These are phyloP conservation scores for Stentor coeruleus DNA, from an alignment of 73 alveolate genomes.

Conservation along the genomic window DNA sequence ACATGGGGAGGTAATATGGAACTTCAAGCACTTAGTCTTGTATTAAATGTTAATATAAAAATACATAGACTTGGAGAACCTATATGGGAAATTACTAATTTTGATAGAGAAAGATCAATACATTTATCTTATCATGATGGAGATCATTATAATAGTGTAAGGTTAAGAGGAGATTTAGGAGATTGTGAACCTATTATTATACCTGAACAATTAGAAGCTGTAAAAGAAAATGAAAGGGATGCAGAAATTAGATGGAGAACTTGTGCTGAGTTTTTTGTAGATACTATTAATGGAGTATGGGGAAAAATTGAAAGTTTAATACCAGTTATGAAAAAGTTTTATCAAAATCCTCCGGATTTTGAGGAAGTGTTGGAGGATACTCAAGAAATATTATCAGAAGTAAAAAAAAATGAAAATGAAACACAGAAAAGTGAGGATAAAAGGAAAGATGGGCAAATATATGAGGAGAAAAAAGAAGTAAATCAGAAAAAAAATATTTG, in stretches of 20 bases:
- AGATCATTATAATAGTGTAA: constrained; percentile 71
- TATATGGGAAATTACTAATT: constrained; percentile 56
- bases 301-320: not conserved
- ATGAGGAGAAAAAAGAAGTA: not conserved
- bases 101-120: constrained; percentile 52
- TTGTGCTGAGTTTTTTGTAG: not conserved
- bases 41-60: constrained; percentile 49
- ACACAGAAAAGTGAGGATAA: not conserved
- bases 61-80: constrained; percentile 73
- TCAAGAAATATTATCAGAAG: not conserved
- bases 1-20: constrained; percentile 87
- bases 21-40: constrained; percentile 56
- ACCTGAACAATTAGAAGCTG: not conserved
- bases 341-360: not conserved
- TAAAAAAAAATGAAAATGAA: not conserved
- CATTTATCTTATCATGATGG: constrained; percentile 79
- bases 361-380: not conserved
- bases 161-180: constrained; percentile 59
- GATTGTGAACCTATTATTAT: constrained; percentile 33
- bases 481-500: not conserved
- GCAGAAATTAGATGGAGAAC: not conserved
- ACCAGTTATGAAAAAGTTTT: not conserved
- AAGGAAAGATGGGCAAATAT: not conserved
- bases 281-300: not conserved
- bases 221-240: not conserved